Conservation (phyloP, 345 rosid genomes). For the Eucalyptus microcorys region DNA sequence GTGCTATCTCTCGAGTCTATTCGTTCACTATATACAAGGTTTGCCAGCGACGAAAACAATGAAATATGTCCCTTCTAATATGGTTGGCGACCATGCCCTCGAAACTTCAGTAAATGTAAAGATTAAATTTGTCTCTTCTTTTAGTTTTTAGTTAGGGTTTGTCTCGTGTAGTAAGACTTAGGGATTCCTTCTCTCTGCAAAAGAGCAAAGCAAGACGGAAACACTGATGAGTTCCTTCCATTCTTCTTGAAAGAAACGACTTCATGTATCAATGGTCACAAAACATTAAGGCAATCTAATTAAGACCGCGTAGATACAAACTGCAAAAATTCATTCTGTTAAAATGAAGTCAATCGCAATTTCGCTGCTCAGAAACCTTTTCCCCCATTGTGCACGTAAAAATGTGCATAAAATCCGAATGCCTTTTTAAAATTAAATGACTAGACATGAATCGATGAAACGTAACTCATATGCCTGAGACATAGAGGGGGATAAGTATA, state of each 20-base stretch:
- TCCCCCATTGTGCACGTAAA: neutral
- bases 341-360: neutral
- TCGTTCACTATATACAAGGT: neutral
- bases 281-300: neutral
- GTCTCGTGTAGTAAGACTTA: neutral
- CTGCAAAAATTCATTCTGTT: neutral
- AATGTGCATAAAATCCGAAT: neutral
- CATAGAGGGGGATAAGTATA: neutral
- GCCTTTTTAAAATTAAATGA: neutral
- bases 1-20: neutral
- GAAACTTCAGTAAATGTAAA: neutral
- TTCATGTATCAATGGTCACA: neutral
- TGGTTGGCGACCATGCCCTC: neutral
- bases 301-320: neutral
- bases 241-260: neutral
- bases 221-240: neutral
- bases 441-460: neutral
- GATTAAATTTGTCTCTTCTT: neutral
- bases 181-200: neutral
- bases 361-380: neutral
- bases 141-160: neutral
- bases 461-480: neutral
- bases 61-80: neutral
- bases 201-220: neutral
- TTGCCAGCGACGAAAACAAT: neutral